A percentile compares a stretch with the other conserved stretches of the same genome.
Evolutionary conservation across 768 basidiomycete genomes (phyloP).

Genomic region (Leccinum fibrillosum): DNA sequence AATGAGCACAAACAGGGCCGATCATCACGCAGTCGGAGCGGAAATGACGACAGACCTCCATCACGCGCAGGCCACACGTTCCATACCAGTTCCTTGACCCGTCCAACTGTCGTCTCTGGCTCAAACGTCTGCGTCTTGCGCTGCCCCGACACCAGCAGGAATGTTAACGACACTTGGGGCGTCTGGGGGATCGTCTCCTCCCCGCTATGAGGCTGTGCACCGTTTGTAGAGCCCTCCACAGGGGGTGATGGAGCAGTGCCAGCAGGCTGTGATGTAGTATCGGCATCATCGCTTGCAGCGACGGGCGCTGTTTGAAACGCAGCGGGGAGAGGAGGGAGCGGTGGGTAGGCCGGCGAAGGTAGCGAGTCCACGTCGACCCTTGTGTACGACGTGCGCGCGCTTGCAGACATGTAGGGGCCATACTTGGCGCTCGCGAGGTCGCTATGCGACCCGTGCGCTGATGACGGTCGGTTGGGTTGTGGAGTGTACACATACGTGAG

Average conservation of each 20-base stretch:
- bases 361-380: slow-evolving; percentile 41
- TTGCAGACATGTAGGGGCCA: slow-evolving; percentile 35
- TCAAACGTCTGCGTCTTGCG: slow-evolving; percentile 73
- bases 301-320: slow-evolving; percentile 2
- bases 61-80: slow-evolving; percentile 63
- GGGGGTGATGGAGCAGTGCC: slow-evolving; percentile 1
- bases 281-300: neutral
- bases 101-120: slow-evolving; percentile 67
- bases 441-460: slow-evolving; percentile 10
- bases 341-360: slow-evolving; percentile 21
- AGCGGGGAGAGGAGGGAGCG: slow-evolving; percentile 20
- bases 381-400: slow-evolving; percentile 53
- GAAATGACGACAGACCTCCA: slow-evolving; percentile 40
- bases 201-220: slow-evolving; percentile 1
- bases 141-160: slow-evolving; percentile 67
- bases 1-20: slow-evolving; percentile 7
- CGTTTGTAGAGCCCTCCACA: neutral
- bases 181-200: slow-evolving; percentile 47
- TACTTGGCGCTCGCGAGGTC: slow-evolving; percentile 4
- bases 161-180: slow-evolving; percentile 64
- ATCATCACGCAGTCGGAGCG: slow-evolving; percentile 11
- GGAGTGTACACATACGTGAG: slow-evolving; percentile 5
- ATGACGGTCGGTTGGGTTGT: slow-evolving; percentile 18
- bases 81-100: slow-evolving; percentile 84
- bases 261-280: neutral